Evolutionary conservation across 768 basidiomycete species (phyloP), one percentile per base, ranked within the genome.

Genomic region (Phallus indusiatus): DNA sequence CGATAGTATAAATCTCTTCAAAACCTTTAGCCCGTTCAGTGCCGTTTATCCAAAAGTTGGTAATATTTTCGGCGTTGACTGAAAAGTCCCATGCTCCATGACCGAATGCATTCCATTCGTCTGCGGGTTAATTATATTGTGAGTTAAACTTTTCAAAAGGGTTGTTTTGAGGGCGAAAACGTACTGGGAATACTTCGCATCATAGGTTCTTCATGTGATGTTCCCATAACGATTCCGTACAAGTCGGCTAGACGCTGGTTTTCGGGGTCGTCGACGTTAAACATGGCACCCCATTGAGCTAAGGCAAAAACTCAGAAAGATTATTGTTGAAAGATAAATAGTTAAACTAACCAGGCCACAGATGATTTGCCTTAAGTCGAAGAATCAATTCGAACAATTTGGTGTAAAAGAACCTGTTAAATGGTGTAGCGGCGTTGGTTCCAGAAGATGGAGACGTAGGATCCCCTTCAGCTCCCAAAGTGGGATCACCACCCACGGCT

Each of bases 151-250:
- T n/a, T n/a, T n/a, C n/a, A n/a, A n/a, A n/a, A n/a, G n/a, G n/a
- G n/a, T n/a, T n/a, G n/a, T n/a, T n/a, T n/a, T n/a, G n/a, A n/a
- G n/a, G n/a, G n/a, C n/a, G 11, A 53, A 42, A 28, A 47, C 56
- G 35, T 21, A 54, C 53, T 36, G 1, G 55, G 55, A 21, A 47
- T 56, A 47, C 55, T 46, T n/a, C 42, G 55, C 55, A 56, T 56
- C 55, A 56, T 47, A 7, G 36, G 55, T 47, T 46, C 55, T 56
- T 56, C 42, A 47, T 56, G 42, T 14, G 60, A 60, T 1, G 86
- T 85, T 51, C 86, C 83, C 83, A 86, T 86, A 36, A 82, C 84
- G 48, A 87, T 75, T 21, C 82, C 86, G 68, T 81, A 85, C 57
- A 72, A 73, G 63, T 87, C 80, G 2, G 85, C 87, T 34, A 82